These are phyloP conservation scores for Gardenia jasminoides DNA, from an alignment of 257 asterid genomes.

Conservation along the genomic window DNA sequence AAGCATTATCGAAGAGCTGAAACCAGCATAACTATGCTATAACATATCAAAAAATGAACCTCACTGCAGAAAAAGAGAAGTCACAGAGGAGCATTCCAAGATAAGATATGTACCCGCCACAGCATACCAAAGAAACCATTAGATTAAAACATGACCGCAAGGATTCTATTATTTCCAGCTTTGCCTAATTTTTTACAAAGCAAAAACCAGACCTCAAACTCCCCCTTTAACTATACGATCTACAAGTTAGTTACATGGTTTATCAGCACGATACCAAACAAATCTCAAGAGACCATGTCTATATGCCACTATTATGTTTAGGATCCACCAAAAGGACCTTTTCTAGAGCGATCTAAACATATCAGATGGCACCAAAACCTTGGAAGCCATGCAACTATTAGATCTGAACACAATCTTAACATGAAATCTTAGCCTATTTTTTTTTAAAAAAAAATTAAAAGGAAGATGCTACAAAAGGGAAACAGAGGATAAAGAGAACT, in stretches of 20 bases:
- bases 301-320: neutral
- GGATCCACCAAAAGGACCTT: neutral
- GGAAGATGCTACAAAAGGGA: neutral
- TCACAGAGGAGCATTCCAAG: neutral
- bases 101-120: neutral
- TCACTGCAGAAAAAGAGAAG: neutral
- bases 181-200: neutral
- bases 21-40: neutral
- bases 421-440: neutral
- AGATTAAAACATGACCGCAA: neutral
- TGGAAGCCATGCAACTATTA: neutral
- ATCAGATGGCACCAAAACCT: neutral
- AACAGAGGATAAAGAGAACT: neutral
- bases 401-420: neutral
- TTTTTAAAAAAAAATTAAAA: too few relatives aligned
- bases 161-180: neutral
- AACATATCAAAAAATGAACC: neutral
- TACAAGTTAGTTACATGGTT: neutral
- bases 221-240: neutral
- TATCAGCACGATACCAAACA: neutral
- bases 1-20: too few relatives aligned
- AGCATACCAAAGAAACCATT: neutral
- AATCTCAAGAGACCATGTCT: neutral
- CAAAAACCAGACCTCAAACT: neutral
- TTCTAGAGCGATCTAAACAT: neutral